Evolutionary conservation across 305 asterid species (phyloP), one percentile per base, ranked within the genome.

Genomic region (Fraxinus albicans): DNA sequence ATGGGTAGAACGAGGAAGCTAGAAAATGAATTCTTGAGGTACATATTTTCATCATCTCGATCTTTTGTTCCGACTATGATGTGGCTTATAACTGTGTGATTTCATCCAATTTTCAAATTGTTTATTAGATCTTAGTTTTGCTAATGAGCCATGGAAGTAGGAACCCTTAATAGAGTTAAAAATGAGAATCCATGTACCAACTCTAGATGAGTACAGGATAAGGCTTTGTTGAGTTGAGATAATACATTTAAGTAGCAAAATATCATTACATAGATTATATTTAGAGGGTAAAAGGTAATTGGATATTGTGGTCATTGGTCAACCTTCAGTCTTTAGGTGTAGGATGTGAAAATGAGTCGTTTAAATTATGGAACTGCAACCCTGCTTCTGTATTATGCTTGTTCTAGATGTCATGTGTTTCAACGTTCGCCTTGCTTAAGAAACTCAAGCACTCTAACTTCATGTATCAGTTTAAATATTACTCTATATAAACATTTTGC

Each of bases 21-120:
- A 77, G 96, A 95, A 84, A 79, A 79, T 83, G 92, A 88, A 80
- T 91, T 92, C 76, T 82, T 74, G 80, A 90, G 97, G 99, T 95
- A 94, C 89, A 67, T 40, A 63, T 50, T 76, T 75, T 60, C 76
- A 40, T 78, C 6, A 6, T 70, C 40, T 82, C 40, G 23, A 74
- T 27, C 50, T 10, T 42, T 6, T 21, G 77, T 31, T 27, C 76
- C 19, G n/a, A 65, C 73, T 25, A 65, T 65, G 73, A 27, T 65
- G 73, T n/a, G 76, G 38, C 76, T 70, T 70, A 76, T 58, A 31
- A 50, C 31, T 3, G 10, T 69, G 36, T 70, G 76, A 69, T 69
- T 25, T 69, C 75, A 69, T 31, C 40, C 38, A 69, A 69, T 12
- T 69, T 13, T 69, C 70, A 12, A 31, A 69, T 31, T 69, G 23